Percentiles rank a stretch among this genome's conserved stretches.
Conservation (phyloP, 495 filamentous ascomycete genomes). For the Annulohypoxylon moriforme region DNA sequence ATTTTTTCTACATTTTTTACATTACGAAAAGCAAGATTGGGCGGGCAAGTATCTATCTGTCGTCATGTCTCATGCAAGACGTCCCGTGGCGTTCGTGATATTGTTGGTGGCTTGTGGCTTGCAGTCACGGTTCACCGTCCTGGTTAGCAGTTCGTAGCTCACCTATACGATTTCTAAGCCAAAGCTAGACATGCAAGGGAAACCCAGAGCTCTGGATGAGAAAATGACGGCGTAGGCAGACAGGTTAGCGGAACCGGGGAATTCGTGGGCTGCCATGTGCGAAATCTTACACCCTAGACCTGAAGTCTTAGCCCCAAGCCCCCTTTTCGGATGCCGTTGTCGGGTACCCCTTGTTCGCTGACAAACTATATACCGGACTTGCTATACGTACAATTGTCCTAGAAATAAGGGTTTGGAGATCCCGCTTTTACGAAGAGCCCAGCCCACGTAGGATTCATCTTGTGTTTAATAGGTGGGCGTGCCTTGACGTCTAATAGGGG, state of each 20-base stretch:
- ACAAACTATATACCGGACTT: constrained; percentile 5
- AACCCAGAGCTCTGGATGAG: constrained; percentile 6
- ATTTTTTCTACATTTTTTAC: no score
- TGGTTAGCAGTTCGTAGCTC: neutral
- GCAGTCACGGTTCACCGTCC: neutral
- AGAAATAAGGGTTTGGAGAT: neutral
- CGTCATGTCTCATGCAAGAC: neutral
- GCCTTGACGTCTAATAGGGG: neutral
- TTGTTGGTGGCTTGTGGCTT: constrained; percentile 1
- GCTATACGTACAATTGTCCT: neutral
- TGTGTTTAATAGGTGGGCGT: neutral
- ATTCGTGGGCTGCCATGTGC: constrained; percentile 26
- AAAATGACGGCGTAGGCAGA: neutral
- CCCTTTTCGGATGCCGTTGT: constrained; percentile 7
- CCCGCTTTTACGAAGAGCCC: neutral
- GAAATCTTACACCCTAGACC: constrained; percentile 15
- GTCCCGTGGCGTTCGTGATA: neutral
- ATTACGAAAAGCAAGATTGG: neutral
- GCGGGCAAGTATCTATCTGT: no score
- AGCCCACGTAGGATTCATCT: neutral
- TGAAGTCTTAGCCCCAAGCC: constrained; percentile 3
- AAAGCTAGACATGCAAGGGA: constrained; percentile 4
- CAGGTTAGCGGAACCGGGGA: constrained; percentile 1
- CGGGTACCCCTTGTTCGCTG: constrained; percentile 9
- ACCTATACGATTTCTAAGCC: neutral